Evolutionary conservation across 768 basidiomycete genomes (phyloP).

Genomic region (Lactifluus echinatus): DNA sequence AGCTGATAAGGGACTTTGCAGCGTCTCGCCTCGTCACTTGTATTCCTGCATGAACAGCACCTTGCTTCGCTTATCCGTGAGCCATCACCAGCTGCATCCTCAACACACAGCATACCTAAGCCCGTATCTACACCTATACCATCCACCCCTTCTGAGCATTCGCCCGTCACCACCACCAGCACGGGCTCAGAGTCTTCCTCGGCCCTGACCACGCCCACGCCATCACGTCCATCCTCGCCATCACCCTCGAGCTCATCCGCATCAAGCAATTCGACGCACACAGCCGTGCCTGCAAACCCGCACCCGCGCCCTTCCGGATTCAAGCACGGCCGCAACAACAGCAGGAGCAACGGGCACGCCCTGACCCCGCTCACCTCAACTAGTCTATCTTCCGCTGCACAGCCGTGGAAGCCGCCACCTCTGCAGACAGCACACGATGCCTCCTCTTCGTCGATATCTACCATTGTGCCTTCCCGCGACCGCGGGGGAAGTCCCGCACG

Average conservation of each 20-base stretch:
- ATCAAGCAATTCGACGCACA: slow-evolving; percentile 20
- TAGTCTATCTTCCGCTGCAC: not conserved
- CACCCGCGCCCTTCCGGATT: not conserved
- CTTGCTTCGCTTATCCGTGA: slow-evolving; percentile 5
- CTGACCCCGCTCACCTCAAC: slow-evolving; percentile 6
- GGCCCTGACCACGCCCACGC: slow-evolving; percentile 12
- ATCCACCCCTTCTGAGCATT: not conserved
- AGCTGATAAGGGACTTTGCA: slow-evolving; percentile 1
- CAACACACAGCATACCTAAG: not conserved
- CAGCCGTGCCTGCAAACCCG: slow-evolving; percentile 17
- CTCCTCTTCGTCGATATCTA: not conserved
- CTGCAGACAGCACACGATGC: not conserved
- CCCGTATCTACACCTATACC: not conserved
- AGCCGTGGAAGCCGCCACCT: not conserved
- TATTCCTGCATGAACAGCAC: slow-evolving; percentile 9
- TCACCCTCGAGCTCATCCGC: slow-evolving; percentile 9
- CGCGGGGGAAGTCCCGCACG: not conserved
- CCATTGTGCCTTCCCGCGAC: not conserved
- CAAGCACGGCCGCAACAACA: not conserved
- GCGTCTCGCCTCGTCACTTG: slow-evolving; percentile 7
- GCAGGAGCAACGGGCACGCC: not conserved
- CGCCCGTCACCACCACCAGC: not conserved
- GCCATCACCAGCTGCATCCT: not conserved
- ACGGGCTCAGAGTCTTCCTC: not conserved
- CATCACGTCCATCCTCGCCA: slow-evolving; percentile 7